Evolutionary conservation across 1,139 yeast genomes (phyloP).

Genomic region (Candida glucosophila): DNA sequence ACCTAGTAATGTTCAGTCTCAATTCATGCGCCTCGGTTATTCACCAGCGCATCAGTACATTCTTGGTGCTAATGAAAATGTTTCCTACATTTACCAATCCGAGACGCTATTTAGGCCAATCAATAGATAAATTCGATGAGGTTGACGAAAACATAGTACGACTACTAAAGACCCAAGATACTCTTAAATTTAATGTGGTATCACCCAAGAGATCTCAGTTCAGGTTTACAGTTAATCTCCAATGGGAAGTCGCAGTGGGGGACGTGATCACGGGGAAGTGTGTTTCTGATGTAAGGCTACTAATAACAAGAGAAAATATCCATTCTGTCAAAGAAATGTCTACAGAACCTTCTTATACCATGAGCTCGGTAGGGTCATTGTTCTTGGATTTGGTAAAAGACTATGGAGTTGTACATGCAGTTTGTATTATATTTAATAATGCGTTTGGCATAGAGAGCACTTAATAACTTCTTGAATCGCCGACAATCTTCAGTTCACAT

Average conservation of each 20-base stretch:
- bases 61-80: no score
- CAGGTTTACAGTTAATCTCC: conserved; percentile 5
- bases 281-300: conserved; percentile 13
- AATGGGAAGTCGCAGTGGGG: conserved; percentile 20
- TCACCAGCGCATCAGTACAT: conserved; percentile 12
- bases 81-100: background rate
- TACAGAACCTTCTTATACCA: no score
- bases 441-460: conserved; percentile 13
- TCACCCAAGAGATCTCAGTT: no score
- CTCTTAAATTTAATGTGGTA: conserved; percentile 11
- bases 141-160: conserved; percentile 6
- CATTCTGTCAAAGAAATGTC: background rate
- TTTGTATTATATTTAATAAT: conserved; percentile 15
- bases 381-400: conserved; percentile 14
- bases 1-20: conserved; percentile 21
- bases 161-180: conserved; percentile 13
- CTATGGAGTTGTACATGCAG: conserved; percentile 19
- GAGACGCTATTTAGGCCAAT: no score
- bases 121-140: conserved; percentile 2
- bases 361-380: conserved; percentile 6
- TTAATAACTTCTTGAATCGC: conserved; percentile 12
- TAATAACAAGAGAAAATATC: conserved; percentile 7
- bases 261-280: conserved; percentile 20
- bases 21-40: conserved; percentile 21
- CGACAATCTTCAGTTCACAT: conserved; percentile 3